Conservation (phyloP, 176 grass and related monocot species). For the Guadua angustifolia region DNA sequence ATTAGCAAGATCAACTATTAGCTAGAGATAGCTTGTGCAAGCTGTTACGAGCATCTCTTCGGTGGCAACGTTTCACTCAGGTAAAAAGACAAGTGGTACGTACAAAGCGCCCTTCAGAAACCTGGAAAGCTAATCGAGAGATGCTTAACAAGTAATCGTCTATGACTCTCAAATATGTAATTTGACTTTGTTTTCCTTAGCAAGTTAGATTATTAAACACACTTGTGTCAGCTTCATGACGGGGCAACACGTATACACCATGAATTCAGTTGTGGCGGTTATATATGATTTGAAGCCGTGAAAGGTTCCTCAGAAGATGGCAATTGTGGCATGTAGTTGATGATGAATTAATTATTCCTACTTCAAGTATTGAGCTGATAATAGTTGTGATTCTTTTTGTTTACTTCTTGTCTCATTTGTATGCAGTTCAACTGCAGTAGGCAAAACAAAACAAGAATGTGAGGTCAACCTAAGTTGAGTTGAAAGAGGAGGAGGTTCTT, state of each 20-base stretch:
- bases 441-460: not conserved
- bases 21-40: not conserved
- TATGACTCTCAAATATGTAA: not conserved
- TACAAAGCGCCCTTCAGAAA: slow-evolving; percentile 26
- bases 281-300: not conserved
- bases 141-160: not conserved
- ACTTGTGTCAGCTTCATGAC: slow-evolving; percentile 41
- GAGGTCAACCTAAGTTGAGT: slow-evolving; percentile 17
- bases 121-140: slow-evolving; percentile 19
- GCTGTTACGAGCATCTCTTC: not conserved
- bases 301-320: slow-evolving; percentile 35
- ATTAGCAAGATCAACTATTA: not conserved
- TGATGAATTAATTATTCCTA: not conserved
- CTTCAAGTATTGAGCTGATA: not conserved
- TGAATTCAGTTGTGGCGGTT: not conserved
- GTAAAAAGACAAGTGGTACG: slow-evolving; percentile 22
- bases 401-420: not conserved
- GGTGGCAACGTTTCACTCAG: slow-evolving; percentile 20
- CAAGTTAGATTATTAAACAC: slow-evolving; percentile 18
- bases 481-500: not conserved
- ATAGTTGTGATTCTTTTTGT: not conserved
- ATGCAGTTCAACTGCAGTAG: not conserved
- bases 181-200: not conserved
- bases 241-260: slow-evolving; percentile 11
- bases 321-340: not conserved